Evolutionary conservation across 2,329 filamentous ascomycete genomes (phyloP).

Genomic region (Arthroderma uncinatum): DNA sequence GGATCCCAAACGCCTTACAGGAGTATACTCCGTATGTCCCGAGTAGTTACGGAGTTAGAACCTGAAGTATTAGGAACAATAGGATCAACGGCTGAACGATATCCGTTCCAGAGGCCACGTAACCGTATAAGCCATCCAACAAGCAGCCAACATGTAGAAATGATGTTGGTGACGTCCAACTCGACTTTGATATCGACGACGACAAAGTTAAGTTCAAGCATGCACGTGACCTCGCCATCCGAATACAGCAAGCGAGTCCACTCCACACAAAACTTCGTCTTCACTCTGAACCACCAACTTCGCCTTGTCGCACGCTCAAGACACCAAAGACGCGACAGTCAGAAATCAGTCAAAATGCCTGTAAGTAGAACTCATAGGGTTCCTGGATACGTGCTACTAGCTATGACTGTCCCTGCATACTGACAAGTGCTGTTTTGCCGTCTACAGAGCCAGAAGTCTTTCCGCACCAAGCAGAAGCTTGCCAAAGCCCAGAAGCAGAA

Average conservation of each 20-base stretch:
- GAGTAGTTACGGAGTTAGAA: too few relatives aligned
- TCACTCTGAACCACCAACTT: slow-evolving; percentile 23
- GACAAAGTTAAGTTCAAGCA: too few relatives aligned
- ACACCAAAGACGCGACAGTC: slow-evolving; percentile 17
- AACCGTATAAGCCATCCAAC: too few relatives aligned
- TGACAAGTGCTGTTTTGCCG: not conserved
- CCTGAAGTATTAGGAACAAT: too few relatives aligned
- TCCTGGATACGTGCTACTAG: slow-evolving; percentile 12
- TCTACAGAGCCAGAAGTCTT: slow-evolving; percentile 92
- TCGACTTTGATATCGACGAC: too few relatives aligned
- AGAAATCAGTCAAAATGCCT: slow-evolving; percentile 44
- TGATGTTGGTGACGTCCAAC: too few relatives aligned
- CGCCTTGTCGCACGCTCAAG: slow-evolving; percentile 8
- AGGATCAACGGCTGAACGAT: too few relatives aligned
- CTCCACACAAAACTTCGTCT: slow-evolving; percentile 32
- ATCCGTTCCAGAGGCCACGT: too few relatives aligned
- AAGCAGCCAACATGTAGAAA: too few relatives aligned
- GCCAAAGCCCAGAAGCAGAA: slow-evolving; percentile 99
- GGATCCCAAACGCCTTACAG: too few relatives aligned
- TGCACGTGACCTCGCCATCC: slow-evolving; percentile 3
- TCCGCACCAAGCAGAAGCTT: slow-evolving; percentile 99
- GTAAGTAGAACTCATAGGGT: slow-evolving; percentile 29
- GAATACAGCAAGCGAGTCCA: slow-evolving; percentile 22
- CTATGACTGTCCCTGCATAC: too few relatives aligned
- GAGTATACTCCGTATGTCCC: too few relatives aligned